Evolutionary conservation across 2,329 filamentous ascomycete genomes (phyloP).

Genomic region (Pseudogymnoascus sp.): DNA sequence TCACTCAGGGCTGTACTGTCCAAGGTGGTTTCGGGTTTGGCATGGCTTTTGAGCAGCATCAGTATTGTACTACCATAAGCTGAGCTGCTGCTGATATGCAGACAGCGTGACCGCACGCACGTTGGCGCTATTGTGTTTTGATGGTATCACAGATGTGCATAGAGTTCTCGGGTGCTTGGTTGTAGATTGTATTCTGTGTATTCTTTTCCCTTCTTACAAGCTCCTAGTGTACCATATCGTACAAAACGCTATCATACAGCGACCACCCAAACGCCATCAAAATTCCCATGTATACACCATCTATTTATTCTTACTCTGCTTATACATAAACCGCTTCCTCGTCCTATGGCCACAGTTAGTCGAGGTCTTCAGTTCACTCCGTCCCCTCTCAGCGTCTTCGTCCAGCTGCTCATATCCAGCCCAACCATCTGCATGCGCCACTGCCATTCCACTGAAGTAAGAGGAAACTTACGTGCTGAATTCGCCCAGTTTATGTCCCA

Average conservation of each 20-base stretch:
- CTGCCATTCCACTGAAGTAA: neutral
- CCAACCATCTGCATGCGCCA: neutral
- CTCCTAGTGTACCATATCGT: conserved; percentile 4
- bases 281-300: conserved; percentile 8
- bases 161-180: neutral
- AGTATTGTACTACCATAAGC: neutral
- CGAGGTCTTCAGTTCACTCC: neutral
- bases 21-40: neutral
- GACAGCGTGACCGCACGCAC: neutral
- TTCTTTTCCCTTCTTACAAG: neutral
- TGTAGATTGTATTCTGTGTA: neutral
- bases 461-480: conserved; percentile 55
- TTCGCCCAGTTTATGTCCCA: conserved; percentile 67
- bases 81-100: neutral
- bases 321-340: conserved; percentile 60
- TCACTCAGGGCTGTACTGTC: neutral
- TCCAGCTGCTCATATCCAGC: neutral
- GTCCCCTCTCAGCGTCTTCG: neutral
- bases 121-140: neutral
- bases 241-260: conserved; percentile 10
- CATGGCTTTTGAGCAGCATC: neutral
- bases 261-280: conserved; percentile 9
- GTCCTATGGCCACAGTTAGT: conserved; percentile 42
- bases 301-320: conserved; percentile 60
- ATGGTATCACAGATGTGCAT: neutral